Percentiles rank a stretch among this genome's conserved stretches.
Evolutionary conservation across 768 basidiomycete genomes (phyloP).

Genomic region (Lactifluus rugatus): DNA sequence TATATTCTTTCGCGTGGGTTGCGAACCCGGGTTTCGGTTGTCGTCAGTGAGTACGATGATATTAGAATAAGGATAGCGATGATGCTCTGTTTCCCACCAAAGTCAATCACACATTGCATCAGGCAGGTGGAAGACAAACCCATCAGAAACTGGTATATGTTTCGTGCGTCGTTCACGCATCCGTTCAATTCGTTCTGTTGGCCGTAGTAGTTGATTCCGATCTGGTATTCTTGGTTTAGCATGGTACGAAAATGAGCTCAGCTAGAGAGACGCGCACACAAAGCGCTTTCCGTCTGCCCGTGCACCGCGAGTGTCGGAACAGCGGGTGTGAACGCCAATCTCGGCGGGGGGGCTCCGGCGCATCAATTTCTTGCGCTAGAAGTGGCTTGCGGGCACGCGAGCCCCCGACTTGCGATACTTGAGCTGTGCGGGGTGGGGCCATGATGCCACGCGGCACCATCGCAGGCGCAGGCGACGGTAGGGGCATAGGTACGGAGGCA

Average conservation of each 20-base stretch:
- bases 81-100: slow-evolving; percentile 8
- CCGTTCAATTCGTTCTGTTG: slow-evolving; percentile 60
- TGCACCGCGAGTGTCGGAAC: slow-evolving; percentile 88
- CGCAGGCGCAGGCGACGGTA: not conserved
- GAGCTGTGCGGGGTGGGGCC: not conserved
- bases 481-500: not conserved
- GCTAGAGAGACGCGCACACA: slow-evolving; percentile 42
- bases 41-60: slow-evolving; percentile 85
- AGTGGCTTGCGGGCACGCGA: not conserved
- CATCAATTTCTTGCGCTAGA: slow-evolving; percentile 4
- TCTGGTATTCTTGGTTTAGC: slow-evolving; percentile 34
- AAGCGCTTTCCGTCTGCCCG: slow-evolving; percentile 78
- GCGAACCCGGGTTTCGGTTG: slow-evolving; percentile 44
- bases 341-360: not conserved
- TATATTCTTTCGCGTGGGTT: slow-evolving; percentile 78
- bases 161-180: slow-evolving; percentile 87
- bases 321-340: slow-evolving; percentile 10
- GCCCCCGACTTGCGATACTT: not conserved
- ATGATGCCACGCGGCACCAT: not conserved
- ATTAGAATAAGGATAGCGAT: slow-evolving; percentile 41
- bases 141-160: slow-evolving; percentile 68
- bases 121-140: slow-evolving; percentile 33
- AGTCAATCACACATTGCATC: not conserved
- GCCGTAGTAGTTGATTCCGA: slow-evolving; percentile 84
- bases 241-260: not conserved